Evolutionary conservation across 345 rosid genomes (phyloP).

Genomic region (Iberis pinnata): DNA sequence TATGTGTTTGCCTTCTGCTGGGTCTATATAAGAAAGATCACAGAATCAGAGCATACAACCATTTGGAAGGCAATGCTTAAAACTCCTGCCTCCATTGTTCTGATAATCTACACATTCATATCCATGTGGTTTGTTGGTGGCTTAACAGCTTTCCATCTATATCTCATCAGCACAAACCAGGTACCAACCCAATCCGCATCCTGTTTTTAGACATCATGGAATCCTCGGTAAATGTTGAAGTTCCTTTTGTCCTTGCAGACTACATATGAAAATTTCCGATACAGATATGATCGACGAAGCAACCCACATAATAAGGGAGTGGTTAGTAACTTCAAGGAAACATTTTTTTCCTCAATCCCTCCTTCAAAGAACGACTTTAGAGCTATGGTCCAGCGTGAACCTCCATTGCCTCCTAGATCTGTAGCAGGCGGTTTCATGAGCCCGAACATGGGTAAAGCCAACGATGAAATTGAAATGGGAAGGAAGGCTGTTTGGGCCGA

Average conservation of each 20-base stretch:
- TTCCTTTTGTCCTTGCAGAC: constrained; percentile 44
- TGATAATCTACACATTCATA: constrained; percentile 80
- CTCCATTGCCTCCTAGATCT: constrained; percentile 49
- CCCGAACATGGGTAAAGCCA: constrained; percentile 88
- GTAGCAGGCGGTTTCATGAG: constrained; percentile 82
- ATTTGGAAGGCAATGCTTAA: constrained; percentile 37
- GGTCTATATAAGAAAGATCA: constrained; percentile 82
- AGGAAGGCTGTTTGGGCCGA: constrained; percentile 93
- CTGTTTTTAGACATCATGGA: background rate
- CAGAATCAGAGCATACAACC: constrained; percentile 45
- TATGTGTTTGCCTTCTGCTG: constrained; percentile 90
- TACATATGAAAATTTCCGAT: constrained; percentile 91
- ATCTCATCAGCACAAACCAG: constrained; percentile 96
- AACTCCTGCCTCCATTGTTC: constrained; percentile 69
- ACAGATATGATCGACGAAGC: constrained; percentile 69
- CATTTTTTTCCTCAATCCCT: constrained; percentile 59
- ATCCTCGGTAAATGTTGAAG: background rate
- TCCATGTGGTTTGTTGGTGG: constrained; percentile 99
- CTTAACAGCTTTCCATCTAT: constrained; percentile 78
- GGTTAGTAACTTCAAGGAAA: constrained; percentile 61
- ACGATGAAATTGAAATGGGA: constrained; percentile 92
- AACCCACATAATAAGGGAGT: constrained; percentile 81
- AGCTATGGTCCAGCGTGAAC: constrained; percentile 64
- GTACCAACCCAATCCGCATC: constrained; percentile 29
- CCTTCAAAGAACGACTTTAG: constrained; percentile 78